Evolutionary conservation across 148 eudicot species (phyloP).

Genomic region (Rhododendron kiyosumense): DNA sequence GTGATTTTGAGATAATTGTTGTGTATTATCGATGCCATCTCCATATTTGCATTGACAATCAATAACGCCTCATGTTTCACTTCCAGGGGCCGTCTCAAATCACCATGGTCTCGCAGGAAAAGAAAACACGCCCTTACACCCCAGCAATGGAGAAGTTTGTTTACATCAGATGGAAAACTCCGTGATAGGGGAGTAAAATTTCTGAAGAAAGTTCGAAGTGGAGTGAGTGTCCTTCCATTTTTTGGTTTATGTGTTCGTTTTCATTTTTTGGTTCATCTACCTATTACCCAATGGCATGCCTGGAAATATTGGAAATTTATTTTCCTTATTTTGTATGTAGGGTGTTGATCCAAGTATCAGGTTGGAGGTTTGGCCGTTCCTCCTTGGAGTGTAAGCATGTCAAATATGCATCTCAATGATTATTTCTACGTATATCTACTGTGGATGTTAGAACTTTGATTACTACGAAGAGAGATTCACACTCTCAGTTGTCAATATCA

Average conservation of each 20-base stretch:
- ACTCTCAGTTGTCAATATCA: neutral
- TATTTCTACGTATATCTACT: neutral
- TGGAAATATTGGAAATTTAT: neutral
- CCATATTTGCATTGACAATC: neutral
- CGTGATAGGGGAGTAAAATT: conserved; percentile 79
- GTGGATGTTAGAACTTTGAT: neutral
- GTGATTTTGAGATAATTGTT: neutral
- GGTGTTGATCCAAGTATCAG: conserved; percentile 89
- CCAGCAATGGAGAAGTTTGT: conserved; percentile 68
- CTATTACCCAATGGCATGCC: neutral
- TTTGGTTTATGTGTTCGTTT: neutral
- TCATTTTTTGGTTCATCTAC: neutral
- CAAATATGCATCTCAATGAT: neutral
- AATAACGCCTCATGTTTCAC: neutral
- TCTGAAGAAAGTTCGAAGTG: conserved; percentile 89
- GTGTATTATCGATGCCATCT: neutral
- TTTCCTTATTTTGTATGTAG: conserved; percentile 33
- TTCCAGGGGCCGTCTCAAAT: conserved; percentile 76
- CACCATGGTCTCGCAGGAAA: conserved; percentile 94
- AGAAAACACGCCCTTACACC: conserved; percentile 69
- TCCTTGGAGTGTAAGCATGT: conserved; percentile 91
- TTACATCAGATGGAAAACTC: conserved; percentile 73
- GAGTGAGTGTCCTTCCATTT: conserved; percentile 43
- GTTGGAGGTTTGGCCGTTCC: conserved; percentile 98
- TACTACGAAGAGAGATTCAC: neutral